Base-by-base conservation (phyloP, 2,329 filamentous ascomycete genomes). In the Diplodia sapinea region DNA sequence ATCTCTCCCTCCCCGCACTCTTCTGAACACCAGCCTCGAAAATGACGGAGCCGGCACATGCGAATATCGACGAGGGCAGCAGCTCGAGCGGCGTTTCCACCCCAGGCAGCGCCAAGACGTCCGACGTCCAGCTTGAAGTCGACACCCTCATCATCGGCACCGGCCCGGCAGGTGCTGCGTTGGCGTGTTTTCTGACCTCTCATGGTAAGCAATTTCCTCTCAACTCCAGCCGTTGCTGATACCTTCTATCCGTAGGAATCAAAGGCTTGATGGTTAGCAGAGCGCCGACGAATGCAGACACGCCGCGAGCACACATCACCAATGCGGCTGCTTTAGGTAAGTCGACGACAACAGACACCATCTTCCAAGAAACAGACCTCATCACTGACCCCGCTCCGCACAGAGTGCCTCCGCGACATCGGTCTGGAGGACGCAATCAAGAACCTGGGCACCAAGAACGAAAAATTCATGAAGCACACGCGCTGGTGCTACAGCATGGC, bases 271-370 rank as follows among this genome's bases (percentile, higher is more conserved):
- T 88, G 70, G 79, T 89, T 62, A 81, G 82, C 7, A 73, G 80
- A 1, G 81, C 82, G 0, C 74, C 84, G 0, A 81, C 82, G 3
- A 86, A 83, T 1, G 85, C 86, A 1, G 78, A 85, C 67, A 87
- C 86, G 1, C 87, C 87, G 1, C 78, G 87, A 31, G 87, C 86
- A 0, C 87, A 89, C 72, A 86, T 88, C 67, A 87, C 84, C 52
- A 89, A 88, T 72, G 84, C 84, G 74, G 85, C 85, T 0, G 85
- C 85, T 0, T 73, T 86, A 20, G 79, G 80, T 81, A 72, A 43
- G 72, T 66, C 50, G 36, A 71, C 36, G n/a, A 9, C 11, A 15
- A 26, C 26, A 31, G 17, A 33, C 12, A 29, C 17, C 7, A 2
- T 15, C 17, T n/a, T 6, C 20, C 49, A 17, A 17, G 17, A 33